Base-by-base conservation (phyloP, 176 grass and related monocot genomes). In the Rhynchospora breviuscula region DNA sequence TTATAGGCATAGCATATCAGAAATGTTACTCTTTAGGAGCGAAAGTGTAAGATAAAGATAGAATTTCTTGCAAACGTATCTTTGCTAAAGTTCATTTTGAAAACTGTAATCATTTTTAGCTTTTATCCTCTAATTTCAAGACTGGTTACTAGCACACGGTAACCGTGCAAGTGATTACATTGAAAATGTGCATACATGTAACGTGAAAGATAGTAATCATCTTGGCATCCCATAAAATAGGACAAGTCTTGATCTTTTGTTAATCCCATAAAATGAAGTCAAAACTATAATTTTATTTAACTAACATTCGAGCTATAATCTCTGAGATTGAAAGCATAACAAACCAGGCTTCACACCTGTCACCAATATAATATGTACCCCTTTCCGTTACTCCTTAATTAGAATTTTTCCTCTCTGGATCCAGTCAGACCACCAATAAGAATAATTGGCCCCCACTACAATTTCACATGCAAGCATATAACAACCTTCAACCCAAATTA, bases 381-480 rank as follows among this genome's bases (percentile, higher is more conserved):
- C 23, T 77, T 31, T 18, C 2, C 49, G 1, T 6, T 31, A 56
- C 25, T 33, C 7, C 18, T 78, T 78, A 33, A 78, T 78, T 56
- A 23, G 13, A 13, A 56, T 78, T 78, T 78, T 18, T 67, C 80
- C 62, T 67, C 18, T 22, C 80, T 82, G 80, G n/a, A 82, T 82
- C 60, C 61, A 66, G 60, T 53, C 12, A 82, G 45, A 46, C 62
- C 13, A 66, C 21, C 45, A 51, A 63, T 33, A 53, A 67, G 25
- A 82, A 47, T 82, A 67, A 82, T 68, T 44, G 45, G 3, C 80
- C 21, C 44, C 80, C 80, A 68, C 62, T 67, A 82, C 12, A 82
- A 51, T 68, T 66, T 68, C 19, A 68, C 80, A 82, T 82, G 80
- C 80, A 82, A 81, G 79, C 59, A 81, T 35, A 81, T 78, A 78